phyloP scores from a whole-genome alignment of 2,329 filamentous ascomycete species.

The Camillea tinctor region DNA sequence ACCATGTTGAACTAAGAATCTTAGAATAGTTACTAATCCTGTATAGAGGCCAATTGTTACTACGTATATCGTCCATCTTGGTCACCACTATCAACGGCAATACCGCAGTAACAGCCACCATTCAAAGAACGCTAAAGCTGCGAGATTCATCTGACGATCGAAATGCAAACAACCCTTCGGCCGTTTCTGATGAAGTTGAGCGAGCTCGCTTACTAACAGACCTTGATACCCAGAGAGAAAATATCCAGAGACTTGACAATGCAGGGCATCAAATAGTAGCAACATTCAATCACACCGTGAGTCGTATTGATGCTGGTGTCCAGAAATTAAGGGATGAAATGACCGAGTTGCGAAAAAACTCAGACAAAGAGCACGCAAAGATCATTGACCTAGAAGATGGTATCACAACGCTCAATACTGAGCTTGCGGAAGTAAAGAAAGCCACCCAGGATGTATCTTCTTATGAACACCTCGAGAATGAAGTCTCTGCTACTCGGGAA shows the following conservation, averaged over 20 bases:
- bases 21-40: slow-evolving; percentile 1
- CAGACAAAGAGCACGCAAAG: slow-evolving; percentile 8
- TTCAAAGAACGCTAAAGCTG: slow-evolving; percentile 35
- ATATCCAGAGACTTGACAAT: slow-evolving; percentile 38
- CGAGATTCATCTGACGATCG: slow-evolving; percentile 20
- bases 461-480: slow-evolving; percentile 11
- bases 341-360: slow-evolving; percentile 25
- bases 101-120: slow-evolving; percentile 27
- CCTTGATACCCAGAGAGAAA: slow-evolving; percentile 34
- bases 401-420: slow-evolving; percentile 26
- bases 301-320: slow-evolving; percentile 36
- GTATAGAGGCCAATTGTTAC: slow-evolving; percentile 37
- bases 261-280: slow-evolving; percentile 38
- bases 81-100: slow-evolving; percentile 18
- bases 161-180: slow-evolving; percentile 1
- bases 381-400: slow-evolving; percentile 21
- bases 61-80: slow-evolving; percentile 31
- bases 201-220: slow-evolving; percentile 34
- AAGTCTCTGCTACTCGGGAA: slow-evolving; percentile 11
- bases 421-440: slow-evolving; percentile 22
- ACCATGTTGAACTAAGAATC: background rate
- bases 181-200: slow-evolving; percentile 13
- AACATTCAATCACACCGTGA: slow-evolving; percentile 35
- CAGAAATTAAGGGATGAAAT: slow-evolving; percentile 32
- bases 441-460: slow-evolving; percentile 2